phyloP scores from a whole-genome alignment of 1,284 basidiomycete species.

The Vanrija humicola region DNA sequence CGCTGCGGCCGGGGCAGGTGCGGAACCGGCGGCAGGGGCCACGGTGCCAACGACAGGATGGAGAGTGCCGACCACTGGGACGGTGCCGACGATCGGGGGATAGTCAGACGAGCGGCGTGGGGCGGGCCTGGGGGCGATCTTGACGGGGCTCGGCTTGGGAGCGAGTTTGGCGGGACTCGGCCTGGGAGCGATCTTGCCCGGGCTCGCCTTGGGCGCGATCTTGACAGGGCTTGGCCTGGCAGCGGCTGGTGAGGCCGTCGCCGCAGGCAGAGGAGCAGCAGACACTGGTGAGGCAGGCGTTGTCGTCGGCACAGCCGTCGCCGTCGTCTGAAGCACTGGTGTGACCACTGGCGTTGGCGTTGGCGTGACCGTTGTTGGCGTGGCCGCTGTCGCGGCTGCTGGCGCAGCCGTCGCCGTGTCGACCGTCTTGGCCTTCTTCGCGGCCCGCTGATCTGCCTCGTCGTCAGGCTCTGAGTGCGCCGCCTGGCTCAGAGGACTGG shows the following conservation, averaged over 20 bases:
- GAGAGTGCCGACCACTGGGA: background rate
- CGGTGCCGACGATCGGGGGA: background rate
- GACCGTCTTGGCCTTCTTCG: slow-evolving; percentile 2
- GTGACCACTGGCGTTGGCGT: too few species aligned
- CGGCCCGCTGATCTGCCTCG: background rate
- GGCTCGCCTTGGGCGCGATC: too few species aligned
- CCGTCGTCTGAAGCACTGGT: too few species aligned
- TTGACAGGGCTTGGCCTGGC: background rate
- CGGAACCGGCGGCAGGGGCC: background rate
- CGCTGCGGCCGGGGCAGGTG: background rate
- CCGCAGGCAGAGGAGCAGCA: background rate
- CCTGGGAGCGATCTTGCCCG: background rate
- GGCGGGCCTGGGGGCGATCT: background rate
- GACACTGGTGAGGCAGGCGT: too few species aligned
- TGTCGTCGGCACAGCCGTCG: too few species aligned
- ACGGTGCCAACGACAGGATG: background rate
- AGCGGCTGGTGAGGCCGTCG: background rate
- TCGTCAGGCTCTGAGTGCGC: slow-evolving; percentile 2
- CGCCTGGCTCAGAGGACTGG: slow-evolving; percentile 24
- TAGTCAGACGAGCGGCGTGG: background rate
- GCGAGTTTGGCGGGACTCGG: background rate
- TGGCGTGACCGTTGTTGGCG: background rate
- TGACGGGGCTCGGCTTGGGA: background rate
- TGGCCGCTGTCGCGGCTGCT: background rate
- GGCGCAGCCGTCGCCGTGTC: background rate